Evolutionary conservation across 306 rosid genomes (phyloP).

Genomic region (Castanopsis chinensis): DNA sequence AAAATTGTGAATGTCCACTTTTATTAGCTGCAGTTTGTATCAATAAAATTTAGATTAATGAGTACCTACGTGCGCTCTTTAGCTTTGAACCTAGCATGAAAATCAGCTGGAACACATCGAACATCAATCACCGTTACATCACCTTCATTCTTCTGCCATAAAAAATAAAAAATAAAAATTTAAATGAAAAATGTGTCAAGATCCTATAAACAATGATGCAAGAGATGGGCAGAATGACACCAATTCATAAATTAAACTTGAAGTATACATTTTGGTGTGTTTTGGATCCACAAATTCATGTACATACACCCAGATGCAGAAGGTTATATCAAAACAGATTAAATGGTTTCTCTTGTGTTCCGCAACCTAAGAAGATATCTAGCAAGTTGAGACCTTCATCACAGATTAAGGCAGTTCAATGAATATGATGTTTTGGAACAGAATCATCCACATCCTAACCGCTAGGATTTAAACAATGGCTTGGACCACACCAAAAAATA

Average conservation of each 20-base stretch:
- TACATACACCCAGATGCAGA: background rate
- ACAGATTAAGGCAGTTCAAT: background rate
- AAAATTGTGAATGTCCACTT: background rate
- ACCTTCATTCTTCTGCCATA: constrained; percentile 64
- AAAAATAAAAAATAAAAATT: background rate
- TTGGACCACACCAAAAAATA: background rate
- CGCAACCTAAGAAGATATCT: background rate
- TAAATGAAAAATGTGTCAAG: constrained; percentile 8
- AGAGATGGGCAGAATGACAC: constrained; percentile 1
- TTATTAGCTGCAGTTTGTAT: background rate
- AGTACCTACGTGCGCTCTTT: constrained; percentile 92
- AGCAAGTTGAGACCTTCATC: background rate
- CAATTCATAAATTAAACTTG: constrained; percentile 3
- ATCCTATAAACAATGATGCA: constrained; percentile 13
- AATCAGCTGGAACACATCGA: constrained; percentile 67
- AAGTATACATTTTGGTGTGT: background rate
- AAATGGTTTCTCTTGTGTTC: background rate
- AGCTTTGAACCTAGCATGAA: constrained; percentile 85
- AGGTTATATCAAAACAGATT: background rate
- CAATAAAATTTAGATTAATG: constrained; percentile 18
- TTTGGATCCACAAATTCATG: background rate
- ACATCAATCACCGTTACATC: constrained; percentile 77
- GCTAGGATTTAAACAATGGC: background rate
- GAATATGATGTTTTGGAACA: background rate
- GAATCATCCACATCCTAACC: background rate